Evolutionary conservation across 1,139 yeast genomes (phyloP), one percentile per base, ranked within the genome.

Genomic region (Schwanniomyces etchellsii): DNA sequence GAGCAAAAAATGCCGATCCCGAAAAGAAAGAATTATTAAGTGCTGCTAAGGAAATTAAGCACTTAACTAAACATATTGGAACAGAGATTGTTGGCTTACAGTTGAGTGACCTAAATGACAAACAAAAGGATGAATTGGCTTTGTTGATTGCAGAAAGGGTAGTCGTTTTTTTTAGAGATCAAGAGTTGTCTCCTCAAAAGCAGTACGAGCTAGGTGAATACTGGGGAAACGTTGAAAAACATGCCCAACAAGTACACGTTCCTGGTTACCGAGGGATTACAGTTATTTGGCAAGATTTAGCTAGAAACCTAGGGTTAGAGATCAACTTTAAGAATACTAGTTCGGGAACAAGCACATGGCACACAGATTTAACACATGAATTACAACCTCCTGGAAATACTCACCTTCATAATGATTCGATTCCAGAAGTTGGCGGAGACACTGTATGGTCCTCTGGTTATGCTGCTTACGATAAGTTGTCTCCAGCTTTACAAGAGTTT

Each of bases 71-170:
- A 35, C 64, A 67, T 36, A 53, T 71, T 37, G 80, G 79, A 34
- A 71, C 77, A n/a, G 78, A 73, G 44, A 59, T 75, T 44, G 65
- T 69, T 30, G 78, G 77, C 2, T 50, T 74, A 32, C 78, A 74
- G 49, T 52, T 74, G 34, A 50, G 54, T 13, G 74, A 72, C 23
- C 59, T 75, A 38, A 58, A 47, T 34, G 72, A 72, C 40, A 47
- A 72, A 43, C 80, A 74, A 41, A 63, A 60, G 39, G 79, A 73
- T 43, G 81, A 64, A 40, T 60, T 64, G 47, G 70, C 70, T 7
- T 48, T 64, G 24, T 55, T 64, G 40, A 48, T 64, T 31, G 70
- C 68, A 21, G 70, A 64, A 38, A 52, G 70, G 43, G 64, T 61
- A 7, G 70, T 64, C 25, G 70, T 64, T 1, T 62, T 64, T 42